Evolutionary conservation across 139 green algal species (phyloP).

Genomic region (Gonium pectorale): DNA sequence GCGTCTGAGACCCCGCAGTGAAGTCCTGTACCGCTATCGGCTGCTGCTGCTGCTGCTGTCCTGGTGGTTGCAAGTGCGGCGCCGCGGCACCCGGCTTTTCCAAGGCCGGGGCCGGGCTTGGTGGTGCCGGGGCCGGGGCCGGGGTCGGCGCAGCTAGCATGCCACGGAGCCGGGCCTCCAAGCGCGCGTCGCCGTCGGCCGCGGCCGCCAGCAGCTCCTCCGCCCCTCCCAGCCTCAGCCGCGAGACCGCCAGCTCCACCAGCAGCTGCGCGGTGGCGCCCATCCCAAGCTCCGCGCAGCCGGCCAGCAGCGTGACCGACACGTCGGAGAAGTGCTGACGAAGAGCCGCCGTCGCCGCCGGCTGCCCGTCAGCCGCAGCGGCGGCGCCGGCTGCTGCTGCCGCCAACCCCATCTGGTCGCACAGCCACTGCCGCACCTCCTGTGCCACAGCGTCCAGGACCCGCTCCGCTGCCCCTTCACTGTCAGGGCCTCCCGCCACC

Average conservation of each 20-base stretch:
- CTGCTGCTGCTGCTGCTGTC: background rate
- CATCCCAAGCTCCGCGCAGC: background rate
- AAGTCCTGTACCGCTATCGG: background rate
- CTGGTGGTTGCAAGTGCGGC: too few relatives aligned
- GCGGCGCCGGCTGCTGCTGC: background rate
- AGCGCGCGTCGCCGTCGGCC: background rate
- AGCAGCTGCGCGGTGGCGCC: conserved; percentile 3
- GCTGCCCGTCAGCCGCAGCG: background rate
- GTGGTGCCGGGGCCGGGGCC: too few relatives aligned
- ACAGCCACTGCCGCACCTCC: background rate
- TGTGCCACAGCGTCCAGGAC: background rate
- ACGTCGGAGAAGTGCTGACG: conserved; percentile 4
- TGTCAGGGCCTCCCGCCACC: too few relatives aligned
- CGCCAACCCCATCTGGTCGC: background rate
- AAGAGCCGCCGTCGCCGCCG: background rate
- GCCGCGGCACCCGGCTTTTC: too few relatives aligned
- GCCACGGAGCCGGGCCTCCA: background rate
- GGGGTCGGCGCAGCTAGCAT: too few relatives aligned
- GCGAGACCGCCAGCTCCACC: background rate
- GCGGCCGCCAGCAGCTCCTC: background rate
- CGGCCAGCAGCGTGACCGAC: conserved; percentile 24
- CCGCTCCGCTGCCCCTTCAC: background rate
- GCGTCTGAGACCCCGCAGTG: too few relatives aligned
- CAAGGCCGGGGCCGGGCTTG: too few relatives aligned
- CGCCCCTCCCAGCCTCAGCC: background rate